phyloP scores from a whole-genome alignment of 2,329 filamentous ascomycete genomes.

The Dryadomyces sulphureus region DNA sequence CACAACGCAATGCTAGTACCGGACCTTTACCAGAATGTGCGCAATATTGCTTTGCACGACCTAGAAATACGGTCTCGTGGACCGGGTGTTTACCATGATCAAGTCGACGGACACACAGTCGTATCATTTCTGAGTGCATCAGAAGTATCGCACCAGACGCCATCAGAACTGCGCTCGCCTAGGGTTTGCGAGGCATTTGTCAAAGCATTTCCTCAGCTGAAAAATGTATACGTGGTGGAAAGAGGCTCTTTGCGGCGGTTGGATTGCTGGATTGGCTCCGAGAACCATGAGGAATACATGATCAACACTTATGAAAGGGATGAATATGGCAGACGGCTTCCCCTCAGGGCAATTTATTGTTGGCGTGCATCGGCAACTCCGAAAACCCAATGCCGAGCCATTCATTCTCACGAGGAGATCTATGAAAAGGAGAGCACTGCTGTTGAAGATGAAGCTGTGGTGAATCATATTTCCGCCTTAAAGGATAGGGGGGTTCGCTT shows the following conservation, averaged over 20 bases:
- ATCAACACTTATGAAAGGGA: background rate
- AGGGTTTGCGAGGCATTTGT: background rate
- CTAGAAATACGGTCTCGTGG: background rate
- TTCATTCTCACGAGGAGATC: background rate
- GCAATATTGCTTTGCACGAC: conserved; percentile 5
- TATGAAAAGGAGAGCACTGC: background rate
- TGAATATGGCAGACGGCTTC: background rate
- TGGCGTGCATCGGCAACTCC: conserved; percentile 5
- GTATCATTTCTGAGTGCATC: background rate
- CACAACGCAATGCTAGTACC: background rate
- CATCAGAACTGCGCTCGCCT: conserved; percentile 1
- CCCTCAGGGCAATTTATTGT: conserved; percentile 5
- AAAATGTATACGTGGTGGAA: conserved; percentile 9
- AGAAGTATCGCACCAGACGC: conserved; percentile 5
- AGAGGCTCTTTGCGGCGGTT: background rate
- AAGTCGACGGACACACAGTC: background rate
- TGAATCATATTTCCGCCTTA: conserved; percentile 6
- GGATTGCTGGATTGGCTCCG: conserved; percentile 5
- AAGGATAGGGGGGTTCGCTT: conserved; percentile 6
- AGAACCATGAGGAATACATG: conserved; percentile 1
- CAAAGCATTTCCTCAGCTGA: conserved; percentile 5
- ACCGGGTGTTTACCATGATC: conserved; percentile 3
- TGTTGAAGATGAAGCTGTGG: conserved; percentile 11
- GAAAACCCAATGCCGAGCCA: background rate
- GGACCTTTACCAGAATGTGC: background rate